Evolutionary conservation across 1,284 basidiomycete genomes (phyloP).

Genomic region (Moesziomyces parantarcticus): DNA sequence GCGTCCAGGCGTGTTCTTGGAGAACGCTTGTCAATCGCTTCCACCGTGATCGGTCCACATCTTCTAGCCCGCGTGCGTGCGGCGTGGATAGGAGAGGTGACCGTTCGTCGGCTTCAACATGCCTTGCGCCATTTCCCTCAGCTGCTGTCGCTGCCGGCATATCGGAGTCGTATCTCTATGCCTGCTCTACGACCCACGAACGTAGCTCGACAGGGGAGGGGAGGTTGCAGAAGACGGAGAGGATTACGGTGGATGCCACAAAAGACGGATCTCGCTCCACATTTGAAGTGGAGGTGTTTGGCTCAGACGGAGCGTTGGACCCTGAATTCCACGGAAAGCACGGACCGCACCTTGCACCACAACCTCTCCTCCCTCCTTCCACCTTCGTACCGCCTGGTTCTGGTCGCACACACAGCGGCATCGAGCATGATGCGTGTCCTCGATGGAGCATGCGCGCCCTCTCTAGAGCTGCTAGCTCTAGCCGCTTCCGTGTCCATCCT

Average conservation of each 20-base stretch:
- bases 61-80: neutral
- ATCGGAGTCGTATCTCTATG: neutral
- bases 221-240: too few relatives aligned
- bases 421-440: neutral
- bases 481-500: neutral
- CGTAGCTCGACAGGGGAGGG: too few relatives aligned
- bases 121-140: neutral
- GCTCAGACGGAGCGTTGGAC: too few relatives aligned
- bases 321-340: too few relatives aligned
- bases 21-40: constrained; percentile 3
- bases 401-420: neutral
- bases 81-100: constrained; percentile 10
- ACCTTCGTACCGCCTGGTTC: too few relatives aligned
- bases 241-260: too few relatives aligned
- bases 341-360: too few relatives aligned
- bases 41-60: neutral
- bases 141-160: constrained; percentile 1
- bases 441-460: too few relatives aligned
- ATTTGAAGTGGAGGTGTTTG: too few relatives aligned
- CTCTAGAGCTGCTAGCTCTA: neutral
- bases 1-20: constrained; percentile 10
- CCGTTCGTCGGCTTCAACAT: constrained; percentile 2
- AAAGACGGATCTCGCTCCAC: too few relatives aligned
- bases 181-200: neutral
- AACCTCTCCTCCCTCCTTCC: too few relatives aligned